These are phyloP conservation scores for Serendipita sp. DNA, from an alignment of 768 basidiomycete genomes.

Conservation along the genomic window DNA sequence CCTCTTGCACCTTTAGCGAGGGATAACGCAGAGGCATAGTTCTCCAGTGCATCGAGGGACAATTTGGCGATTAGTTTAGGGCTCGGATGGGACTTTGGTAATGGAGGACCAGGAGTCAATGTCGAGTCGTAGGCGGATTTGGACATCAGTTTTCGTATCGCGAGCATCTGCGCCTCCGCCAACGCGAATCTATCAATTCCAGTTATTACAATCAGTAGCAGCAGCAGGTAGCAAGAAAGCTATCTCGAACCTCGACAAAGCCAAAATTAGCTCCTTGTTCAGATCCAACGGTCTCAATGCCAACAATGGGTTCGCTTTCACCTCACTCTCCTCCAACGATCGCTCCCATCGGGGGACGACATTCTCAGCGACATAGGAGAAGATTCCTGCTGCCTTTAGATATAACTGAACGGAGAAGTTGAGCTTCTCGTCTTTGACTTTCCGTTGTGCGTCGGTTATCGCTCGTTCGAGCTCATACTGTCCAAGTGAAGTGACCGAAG, in stretches of 20 bases:
- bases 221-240: background rate
- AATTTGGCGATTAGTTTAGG: constrained; percentile 83
- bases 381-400: constrained; percentile 71
- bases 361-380: constrained; percentile 51
- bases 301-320: constrained; percentile 18
- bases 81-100: constrained; percentile 85
- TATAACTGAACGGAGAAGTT: constrained; percentile 71
- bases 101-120: constrained; percentile 76
- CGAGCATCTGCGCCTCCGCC: constrained; percentile 82
- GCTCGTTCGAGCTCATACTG: constrained; percentile 62
- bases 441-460: constrained; percentile 60
- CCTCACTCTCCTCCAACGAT: constrained; percentile 17
- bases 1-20: constrained; percentile 37
- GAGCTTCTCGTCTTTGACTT: constrained; percentile 67
- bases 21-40: constrained; percentile 58
- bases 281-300: constrained; percentile 57
- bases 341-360: constrained; percentile 55
- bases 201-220: background rate
- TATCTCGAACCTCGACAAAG: constrained; percentile 72
- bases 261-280: constrained; percentile 55
- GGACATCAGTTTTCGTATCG: constrained; percentile 80
- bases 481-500: constrained; percentile 58
- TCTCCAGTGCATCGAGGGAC: constrained; percentile 60
- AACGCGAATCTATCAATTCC: constrained; percentile 46
- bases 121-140: constrained; percentile 67